phyloP scores from a whole-genome alignment of 805 yeast species.

The Candida easanensis region DNA sequence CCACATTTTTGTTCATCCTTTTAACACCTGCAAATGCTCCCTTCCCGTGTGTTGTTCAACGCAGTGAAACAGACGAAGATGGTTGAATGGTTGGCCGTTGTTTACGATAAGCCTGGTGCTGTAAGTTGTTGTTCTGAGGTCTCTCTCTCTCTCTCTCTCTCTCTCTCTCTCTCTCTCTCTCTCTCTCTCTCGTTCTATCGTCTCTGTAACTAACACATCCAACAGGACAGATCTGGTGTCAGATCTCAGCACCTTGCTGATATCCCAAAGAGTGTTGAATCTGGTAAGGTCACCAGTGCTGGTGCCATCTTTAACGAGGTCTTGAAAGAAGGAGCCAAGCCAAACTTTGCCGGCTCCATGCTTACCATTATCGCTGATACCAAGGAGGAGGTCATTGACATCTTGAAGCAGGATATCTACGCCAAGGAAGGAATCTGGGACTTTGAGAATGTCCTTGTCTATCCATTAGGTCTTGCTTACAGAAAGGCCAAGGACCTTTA shows the following conservation, averaged over 20 bases:
- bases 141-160: too few relatives aligned
- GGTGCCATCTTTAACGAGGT: slow-evolving; percentile 52
- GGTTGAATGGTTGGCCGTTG: slow-evolving; percentile 67
- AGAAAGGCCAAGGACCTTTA: slow-evolving; percentile 36
- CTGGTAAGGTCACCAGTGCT: slow-evolving; percentile 44
- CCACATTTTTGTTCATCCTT: too few relatives aligned
- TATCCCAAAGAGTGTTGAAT: slow-evolving; percentile 40
- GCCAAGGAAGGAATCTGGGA: slow-evolving; percentile 75
- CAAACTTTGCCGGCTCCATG: slow-evolving; percentile 65
- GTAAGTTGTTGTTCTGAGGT: slow-evolving; percentile 8
- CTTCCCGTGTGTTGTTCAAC: slow-evolving; percentile 12
- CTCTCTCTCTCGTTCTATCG: background rate
- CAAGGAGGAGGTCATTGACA: slow-evolving; percentile 61
- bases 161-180: too few relatives aligned
- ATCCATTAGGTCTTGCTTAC: slow-evolving; percentile 50
- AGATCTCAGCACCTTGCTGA: slow-evolving; percentile 54
- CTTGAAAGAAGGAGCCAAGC: slow-evolving; percentile 37
- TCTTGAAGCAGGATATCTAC: slow-evolving; percentile 63
- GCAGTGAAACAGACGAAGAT: slow-evolving; percentile 25
- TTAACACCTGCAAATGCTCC: too few relatives aligned
- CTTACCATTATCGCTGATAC: slow-evolving; percentile 62
- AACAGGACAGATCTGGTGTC: slow-evolving; percentile 44
- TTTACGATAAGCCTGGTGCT: slow-evolving; percentile 65
- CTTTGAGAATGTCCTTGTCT: slow-evolving; percentile 53
- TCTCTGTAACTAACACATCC: background rate